These are phyloP conservation scores for Ophiocordyceps robertsii DNA, from an alignment of 2,329 filamentous ascomycete species.

Conservation along the genomic window DNA sequence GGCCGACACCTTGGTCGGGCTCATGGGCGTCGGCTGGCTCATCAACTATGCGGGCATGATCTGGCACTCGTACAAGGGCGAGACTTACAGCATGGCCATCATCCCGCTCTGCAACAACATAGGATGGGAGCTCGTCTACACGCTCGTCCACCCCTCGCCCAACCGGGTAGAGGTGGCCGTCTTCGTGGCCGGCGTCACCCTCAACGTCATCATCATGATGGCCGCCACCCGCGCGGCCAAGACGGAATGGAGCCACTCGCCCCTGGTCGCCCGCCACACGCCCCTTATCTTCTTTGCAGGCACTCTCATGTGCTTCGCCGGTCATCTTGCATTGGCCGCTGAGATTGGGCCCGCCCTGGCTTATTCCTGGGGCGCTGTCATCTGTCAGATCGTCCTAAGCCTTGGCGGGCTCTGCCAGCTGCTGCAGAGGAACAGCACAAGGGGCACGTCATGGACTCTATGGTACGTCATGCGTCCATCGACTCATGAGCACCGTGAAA, in stretches of 20 bases:
- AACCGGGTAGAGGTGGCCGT: constrained; percentile 5
- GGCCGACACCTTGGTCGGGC: constrained; percentile 3
- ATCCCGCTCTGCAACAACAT: constrained; percentile 7
- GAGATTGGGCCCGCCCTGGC: constrained; percentile 6
- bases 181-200: constrained; percentile 2
- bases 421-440: constrained; percentile 5
- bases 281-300: constrained; percentile 3
- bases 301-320: constrained; percentile 4
- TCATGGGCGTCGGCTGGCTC: constrained; percentile 6
- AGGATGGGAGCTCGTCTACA: constrained; percentile 6
- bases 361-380: constrained; percentile 6
- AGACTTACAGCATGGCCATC: constrained; percentile 6
- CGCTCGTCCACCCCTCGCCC: constrained; percentile 3
- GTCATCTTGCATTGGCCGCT: constrained; percentile 6
- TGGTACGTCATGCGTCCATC: constrained; percentile 2
- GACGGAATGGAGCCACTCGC: constrained; percentile 5
- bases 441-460: constrained; percentile 4
- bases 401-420: constrained; percentile 5
- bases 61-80: constrained; percentile 3
- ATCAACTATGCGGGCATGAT: constrained; percentile 6
- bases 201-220: constrained; percentile 6
- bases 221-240: constrained; percentile 3
- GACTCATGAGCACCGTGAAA: background rate
- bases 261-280: constrained; percentile 4
- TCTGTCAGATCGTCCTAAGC: constrained; percentile 5